Conservation (phyloP, 1,284 basidiomycete species). For the Cutaneotrichosporon sp. region DNA sequence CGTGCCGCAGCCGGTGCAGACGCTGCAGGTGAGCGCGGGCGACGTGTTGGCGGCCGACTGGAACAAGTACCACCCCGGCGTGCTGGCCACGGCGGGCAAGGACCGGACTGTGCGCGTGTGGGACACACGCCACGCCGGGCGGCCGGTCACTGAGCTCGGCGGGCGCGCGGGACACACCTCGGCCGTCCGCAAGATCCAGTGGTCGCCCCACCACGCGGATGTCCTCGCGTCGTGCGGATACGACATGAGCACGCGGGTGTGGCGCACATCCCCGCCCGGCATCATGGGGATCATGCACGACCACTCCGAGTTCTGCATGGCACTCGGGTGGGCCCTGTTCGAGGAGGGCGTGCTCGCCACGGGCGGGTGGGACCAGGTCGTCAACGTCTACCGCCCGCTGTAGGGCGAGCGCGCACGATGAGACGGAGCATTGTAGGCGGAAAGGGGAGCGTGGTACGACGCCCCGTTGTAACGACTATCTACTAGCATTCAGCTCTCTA, state of each 20-base stretch:
- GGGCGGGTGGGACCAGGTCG: slow-evolving; percentile 84
- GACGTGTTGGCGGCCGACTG: slow-evolving; percentile 56
- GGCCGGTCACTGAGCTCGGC: slow-evolving; percentile 18
- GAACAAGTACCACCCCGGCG: slow-evolving; percentile 60
- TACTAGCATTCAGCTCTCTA: slow-evolving; percentile 7
- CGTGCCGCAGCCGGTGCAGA: neutral
- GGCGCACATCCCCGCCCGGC: slow-evolving; percentile 46
- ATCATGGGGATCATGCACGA: slow-evolving; percentile 57
- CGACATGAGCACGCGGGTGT: slow-evolving; percentile 69
- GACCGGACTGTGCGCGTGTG: slow-evolving; percentile 56
- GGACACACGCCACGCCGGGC: slow-evolving; percentile 50
- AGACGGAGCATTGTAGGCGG: no score
- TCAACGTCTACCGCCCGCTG: slow-evolving; percentile 65
- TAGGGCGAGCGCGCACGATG: no score
- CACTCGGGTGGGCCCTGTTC: slow-evolving; percentile 78
- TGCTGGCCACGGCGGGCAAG: slow-evolving; percentile 57
- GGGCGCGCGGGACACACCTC: slow-evolving; percentile 56
- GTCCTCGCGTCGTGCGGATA: slow-evolving; percentile 64
- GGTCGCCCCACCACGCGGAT: slow-evolving; percentile 65
- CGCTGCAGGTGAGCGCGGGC: slow-evolving; percentile 16
- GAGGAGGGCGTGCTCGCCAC: slow-evolving; percentile 82
- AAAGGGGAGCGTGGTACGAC: neutral
- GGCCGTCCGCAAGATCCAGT: slow-evolving; percentile 57
- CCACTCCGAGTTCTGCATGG: slow-evolving; percentile 95
- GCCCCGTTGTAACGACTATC: slow-evolving; percentile 7